Base-by-base conservation (phyloP, 345 rosid species). In the Zanthoxylum bungeanum region DNA sequence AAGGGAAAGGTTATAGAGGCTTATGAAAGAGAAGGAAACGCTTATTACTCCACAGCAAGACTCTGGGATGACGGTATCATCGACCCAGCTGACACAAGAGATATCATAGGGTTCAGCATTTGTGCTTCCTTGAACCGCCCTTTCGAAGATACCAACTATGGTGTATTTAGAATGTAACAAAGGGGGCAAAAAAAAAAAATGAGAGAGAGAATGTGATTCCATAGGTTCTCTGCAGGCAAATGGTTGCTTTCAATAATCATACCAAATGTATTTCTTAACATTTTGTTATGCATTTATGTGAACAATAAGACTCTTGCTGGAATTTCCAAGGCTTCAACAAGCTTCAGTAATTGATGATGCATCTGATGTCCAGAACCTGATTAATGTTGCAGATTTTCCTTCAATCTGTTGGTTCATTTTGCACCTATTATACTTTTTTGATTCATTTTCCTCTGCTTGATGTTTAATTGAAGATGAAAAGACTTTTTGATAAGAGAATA, bases 61-160 rank as follows among this genome's bases (percentile, higher is more conserved):
- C 95, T 94, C 9, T 92, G 98, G 98, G 98, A 90, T 55, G 97
- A 94, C 28, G 98, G 98, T 57, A 82, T 94, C 71, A 92, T 94
- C 28, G 93, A 94, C 79, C 98, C 97, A n/a, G 89, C 86, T 9
- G 97, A 92, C 73, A 90, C 96, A 5, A 81, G 98, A 71, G 92
- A 85, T 73, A 70, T 90, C 49, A 75, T 86, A 28, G 90, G 91
- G 51, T 86, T 87, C 58, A 83, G 90, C 80, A 85, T 90, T 74
- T 90, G 97, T 42, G 88, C 98, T 64, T 75, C 93, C 51, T 9
- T 75, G 70, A 90, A 88, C 83, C 81, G 83, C 14, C 86, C 87
- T 4, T 12, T 47, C 0, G 90, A 90, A 78, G 91, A 85, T 69
- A 92, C 99, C 76, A 84, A 78, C 60, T 89, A 64, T 75, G 98